phyloP scores from a whole-genome alignment of 78 protist species.

The Dictyostelium brefeldianum region DNA sequence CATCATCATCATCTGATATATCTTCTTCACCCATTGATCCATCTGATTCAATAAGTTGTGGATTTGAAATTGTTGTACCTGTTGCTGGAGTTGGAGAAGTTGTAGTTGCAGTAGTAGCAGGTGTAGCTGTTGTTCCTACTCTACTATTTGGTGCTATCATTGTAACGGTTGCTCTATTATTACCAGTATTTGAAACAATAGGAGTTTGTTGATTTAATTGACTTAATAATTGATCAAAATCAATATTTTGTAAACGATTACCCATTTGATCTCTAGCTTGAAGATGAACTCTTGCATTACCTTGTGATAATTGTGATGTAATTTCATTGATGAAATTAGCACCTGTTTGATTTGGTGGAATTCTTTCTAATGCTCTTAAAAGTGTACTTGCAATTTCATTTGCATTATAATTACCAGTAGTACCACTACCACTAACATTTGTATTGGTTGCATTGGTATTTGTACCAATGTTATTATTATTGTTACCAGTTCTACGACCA shows the following conservation, averaged over 20 bases:
- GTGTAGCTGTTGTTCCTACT: not conserved
- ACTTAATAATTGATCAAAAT: not conserved
- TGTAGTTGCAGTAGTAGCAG: not conserved
- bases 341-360: not conserved
- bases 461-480: too few relatives aligned
- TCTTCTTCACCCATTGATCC: slow-evolving; percentile 14
- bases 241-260: not conserved
- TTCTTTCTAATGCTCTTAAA: not conserved
- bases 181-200: not conserved
- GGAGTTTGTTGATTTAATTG: not conserved
- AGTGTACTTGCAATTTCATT: not conserved
- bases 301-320: not conserved
- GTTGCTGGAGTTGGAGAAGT: not conserved
- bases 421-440: too few relatives aligned
- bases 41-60: not conserved
- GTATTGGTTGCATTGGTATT: too few relatives aligned
- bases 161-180: not conserved
- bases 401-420: not conserved
- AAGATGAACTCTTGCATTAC: slow-evolving; percentile 1
- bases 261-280: slow-evolving; percentile 6
- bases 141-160: too few relatives aligned
- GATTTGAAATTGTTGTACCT: not conserved
- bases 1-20: slow-evolving; percentile 31
- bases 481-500: too few relatives aligned
- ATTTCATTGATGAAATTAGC: not conserved